Conservation (phyloP, 2,329 filamentous ascomycete species). For the Penicillium corylophilum region DNA sequence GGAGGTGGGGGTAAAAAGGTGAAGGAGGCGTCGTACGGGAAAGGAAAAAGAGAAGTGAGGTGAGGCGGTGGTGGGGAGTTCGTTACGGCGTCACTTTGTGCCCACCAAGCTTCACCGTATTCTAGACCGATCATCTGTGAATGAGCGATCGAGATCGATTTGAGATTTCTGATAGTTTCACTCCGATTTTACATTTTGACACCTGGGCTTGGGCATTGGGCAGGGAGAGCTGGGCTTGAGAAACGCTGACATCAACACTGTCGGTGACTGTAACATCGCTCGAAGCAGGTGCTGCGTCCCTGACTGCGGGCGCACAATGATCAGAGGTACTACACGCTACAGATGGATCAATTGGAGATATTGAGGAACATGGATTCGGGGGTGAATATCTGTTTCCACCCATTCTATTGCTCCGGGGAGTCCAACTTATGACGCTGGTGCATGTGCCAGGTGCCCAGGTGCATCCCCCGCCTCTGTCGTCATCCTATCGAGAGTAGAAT, state of each 20-base stretch:
- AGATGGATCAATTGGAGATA: background rate
- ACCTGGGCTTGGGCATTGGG: background rate
- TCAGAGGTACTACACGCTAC: background rate
- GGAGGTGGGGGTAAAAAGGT: background rate
- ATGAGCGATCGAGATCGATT: background rate
- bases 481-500: slow-evolving; percentile 12
- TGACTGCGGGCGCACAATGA: background rate
- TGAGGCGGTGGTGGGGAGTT: slow-evolving; percentile 23
- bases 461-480: slow-evolving; percentile 14
- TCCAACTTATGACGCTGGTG: slow-evolving; percentile 1
- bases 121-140: background rate
- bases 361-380: background rate
- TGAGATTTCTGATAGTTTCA: background rate
- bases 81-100: slow-evolving; percentile 4
- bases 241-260: slow-evolving; percentile 28
- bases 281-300: slow-evolving; percentile 9
- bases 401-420: background rate
- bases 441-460: background rate
- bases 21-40: slow-evolving; percentile 3
- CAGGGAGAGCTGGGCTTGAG: background rate
- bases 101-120: background rate
- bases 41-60: slow-evolving; percentile 12
- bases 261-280: slow-evolving; percentile 21
- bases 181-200: background rate
- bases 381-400: background rate